phyloP scores from a whole-genome alignment of 371 early-diverging fungal species.

The Apophysomyces sp. region DNA sequence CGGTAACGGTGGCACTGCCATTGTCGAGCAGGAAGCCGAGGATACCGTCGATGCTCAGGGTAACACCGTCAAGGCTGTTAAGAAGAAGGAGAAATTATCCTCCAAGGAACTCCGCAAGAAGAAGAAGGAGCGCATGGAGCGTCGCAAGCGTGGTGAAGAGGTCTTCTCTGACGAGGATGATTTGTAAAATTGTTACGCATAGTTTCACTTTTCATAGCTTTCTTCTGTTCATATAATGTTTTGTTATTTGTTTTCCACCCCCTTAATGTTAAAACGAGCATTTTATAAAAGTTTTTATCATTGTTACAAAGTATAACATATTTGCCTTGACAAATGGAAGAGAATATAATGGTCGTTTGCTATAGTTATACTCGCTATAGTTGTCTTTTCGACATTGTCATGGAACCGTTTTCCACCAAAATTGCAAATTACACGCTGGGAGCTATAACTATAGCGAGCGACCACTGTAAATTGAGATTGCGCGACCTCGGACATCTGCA shows the following conservation, averaged over 20 bases:
- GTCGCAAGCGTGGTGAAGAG: conserved; percentile 55
- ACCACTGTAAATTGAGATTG: no score
- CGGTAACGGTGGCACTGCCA: conserved; percentile 39
- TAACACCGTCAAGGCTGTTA: conserved; percentile 44
- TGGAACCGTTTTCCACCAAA: no score
- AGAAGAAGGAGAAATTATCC: conserved; percentile 49
- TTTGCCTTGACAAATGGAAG: no score
- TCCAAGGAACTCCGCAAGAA: conserved; percentile 52
- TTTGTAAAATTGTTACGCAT: conserved; percentile 18
- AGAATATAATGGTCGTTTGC: no score
- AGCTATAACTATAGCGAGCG: no score
- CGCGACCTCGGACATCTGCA: no score
- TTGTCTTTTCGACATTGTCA: no score
- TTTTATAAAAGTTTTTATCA: neutral
- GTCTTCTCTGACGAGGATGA: conserved; percentile 43
- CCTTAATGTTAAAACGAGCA: neutral
- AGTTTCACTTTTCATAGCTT: neutral
- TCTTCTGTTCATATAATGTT: neutral
- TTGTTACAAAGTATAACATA: neutral
- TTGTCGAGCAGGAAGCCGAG: conserved; percentile 39
- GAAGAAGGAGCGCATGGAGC: conserved; percentile 55
- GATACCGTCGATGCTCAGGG: conserved; percentile 47
- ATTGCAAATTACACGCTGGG: no score
- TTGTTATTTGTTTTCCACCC: neutral
- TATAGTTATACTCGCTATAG: no score